Evolutionary conservation across 192 early-diverging fungal genomes (phyloP), one percentile per base, ranked within the genome.

Genomic region (Gorgonomyces haynaldii): DNA sequence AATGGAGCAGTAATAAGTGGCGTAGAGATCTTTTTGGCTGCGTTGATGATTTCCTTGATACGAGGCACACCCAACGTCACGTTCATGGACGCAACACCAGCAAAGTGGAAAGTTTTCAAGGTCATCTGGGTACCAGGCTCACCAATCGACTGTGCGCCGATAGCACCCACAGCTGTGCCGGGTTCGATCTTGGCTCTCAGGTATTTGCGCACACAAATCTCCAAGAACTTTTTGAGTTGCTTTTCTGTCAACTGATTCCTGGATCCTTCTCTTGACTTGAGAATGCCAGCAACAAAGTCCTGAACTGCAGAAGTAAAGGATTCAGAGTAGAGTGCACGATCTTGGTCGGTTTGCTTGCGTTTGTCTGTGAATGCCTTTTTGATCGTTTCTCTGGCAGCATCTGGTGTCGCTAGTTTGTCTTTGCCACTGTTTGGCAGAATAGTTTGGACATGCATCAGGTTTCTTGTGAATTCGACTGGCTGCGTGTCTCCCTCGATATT

Each of bases 51-150:
- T 77, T 99, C 96, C 70, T 97, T 97, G 72, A 99, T 93, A 58
- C 96, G 91, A 10, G 96, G 96, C 37, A 99, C 96, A 76, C 96
- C 96, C 58, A 95, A 81, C 2, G 96, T 95, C 49, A 99, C 85
- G 80, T 95, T 99, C 93, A 97, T 95, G 47, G 80, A 83, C 25
- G 91, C 93, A 37, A 99, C 87, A 80, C 96, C 96, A 58, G 96
- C 92, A 79, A 97, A 99, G 72, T 99, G 96, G 85, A 99, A 99
- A 64, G 96, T 91, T 68, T 96, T 96, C 44, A 99, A 64, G 45
- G 96, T 99, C 96, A 99, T 99, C 59, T 99, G 96, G 2, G 96
- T 99, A 37, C 91, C 91, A 10, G 96, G 96, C 56, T 99, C 96
- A 50, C 96, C 96, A 54, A 99, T 94, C 27, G 81, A 84, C 62